Conservation (phyloP, 441 rosid species). For the Monsonia emarginata region DNA sequence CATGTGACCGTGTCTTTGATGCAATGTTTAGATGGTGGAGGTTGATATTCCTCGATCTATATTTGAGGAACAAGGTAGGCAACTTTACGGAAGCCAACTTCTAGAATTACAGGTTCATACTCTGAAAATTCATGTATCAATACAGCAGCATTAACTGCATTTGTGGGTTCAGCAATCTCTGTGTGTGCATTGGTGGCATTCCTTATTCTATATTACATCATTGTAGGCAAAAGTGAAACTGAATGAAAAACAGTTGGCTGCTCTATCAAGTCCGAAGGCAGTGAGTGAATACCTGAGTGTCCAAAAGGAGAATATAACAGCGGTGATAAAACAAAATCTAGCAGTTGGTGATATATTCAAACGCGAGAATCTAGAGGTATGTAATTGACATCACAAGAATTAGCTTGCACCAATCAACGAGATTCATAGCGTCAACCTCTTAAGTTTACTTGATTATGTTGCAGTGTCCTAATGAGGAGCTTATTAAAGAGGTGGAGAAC, state of each 20-base stretch:
- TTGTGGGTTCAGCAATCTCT: not conserved
- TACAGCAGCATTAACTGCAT: not conserved
- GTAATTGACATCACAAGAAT: not conserved
- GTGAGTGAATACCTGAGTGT: slow-evolving; percentile 65
- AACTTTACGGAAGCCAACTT: slow-evolving; percentile 78
- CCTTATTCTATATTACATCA: slow-evolving; percentile 17
- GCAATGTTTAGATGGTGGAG: slow-evolving; percentile 60
- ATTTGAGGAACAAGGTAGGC: slow-evolving; percentile 93
- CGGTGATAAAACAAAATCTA: slow-evolving; percentile 67
- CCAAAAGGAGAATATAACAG: slow-evolving; percentile 59
- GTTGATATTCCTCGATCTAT: slow-evolving; percentile 74
- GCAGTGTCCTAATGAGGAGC: slow-evolving; percentile 79
- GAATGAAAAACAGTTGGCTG: slow-evolving; percentile 64
- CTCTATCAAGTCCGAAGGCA: slow-evolving; percentile 73
- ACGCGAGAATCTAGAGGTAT: slow-evolving; percentile 82
- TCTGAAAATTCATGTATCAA: not conserved
- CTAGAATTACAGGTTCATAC: slow-evolving; percentile 63
- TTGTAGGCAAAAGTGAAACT: slow-evolving; percentile 66
- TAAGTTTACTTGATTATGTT: slow-evolving; percentile 9
- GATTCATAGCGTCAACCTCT: not conserved
- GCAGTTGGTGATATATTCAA: slow-evolving; percentile 86
- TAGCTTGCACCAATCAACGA: not conserved
- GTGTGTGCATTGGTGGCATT: not conserved
- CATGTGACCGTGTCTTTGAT: not conserved
- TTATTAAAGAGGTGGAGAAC: slow-evolving; percentile 69